A percentile compares a stretch with the other conserved stretches of the same genome.
phyloP scores from a whole-genome alignment of 768 basidiomycete genomes.

The Agrocybe praecox region DNA sequence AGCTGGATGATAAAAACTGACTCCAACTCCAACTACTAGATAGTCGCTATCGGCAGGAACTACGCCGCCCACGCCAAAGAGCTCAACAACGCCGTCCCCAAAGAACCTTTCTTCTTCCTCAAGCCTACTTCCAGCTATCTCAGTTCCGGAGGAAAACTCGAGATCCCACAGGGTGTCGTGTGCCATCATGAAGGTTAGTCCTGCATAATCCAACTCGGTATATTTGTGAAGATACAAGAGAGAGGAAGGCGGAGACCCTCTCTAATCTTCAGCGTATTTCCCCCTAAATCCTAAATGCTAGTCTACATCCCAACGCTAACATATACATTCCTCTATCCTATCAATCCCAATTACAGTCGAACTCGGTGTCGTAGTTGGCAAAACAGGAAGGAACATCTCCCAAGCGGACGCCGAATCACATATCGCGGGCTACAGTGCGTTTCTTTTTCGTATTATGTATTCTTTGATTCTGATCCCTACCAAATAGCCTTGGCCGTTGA shows the following conservation, averaged over 20 bases:
- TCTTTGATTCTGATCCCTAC: background rate
- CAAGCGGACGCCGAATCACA: slow-evolving; percentile 71
- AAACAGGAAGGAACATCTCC: slow-evolving; percentile 80
- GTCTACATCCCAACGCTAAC: background rate
- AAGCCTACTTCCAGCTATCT: slow-evolving; percentile 95
- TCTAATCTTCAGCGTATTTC: background rate
- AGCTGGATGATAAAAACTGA: background rate
- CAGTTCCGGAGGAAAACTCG: slow-evolving; percentile 72
- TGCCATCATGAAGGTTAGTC: slow-evolving; percentile 88
- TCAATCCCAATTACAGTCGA: slow-evolving; percentile 70
- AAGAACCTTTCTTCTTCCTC: slow-evolving; percentile 98
- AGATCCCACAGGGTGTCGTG: slow-evolving; percentile 82
- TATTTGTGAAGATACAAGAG: too few relatives aligned
- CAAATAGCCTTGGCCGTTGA: slow-evolving; percentile 85
- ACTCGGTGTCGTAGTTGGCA: slow-evolving; percentile 95
- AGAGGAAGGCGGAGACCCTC: too few relatives aligned
- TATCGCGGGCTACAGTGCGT: slow-evolving; percentile 90
- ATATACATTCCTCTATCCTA: background rate
- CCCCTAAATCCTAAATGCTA: background rate
- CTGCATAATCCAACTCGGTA: background rate
- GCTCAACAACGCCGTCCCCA: slow-evolving; percentile 84
- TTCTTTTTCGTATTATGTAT: background rate
- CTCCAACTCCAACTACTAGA: slow-evolving; percentile 43
- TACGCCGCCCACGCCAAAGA: slow-evolving; percentile 93
- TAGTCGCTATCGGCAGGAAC: slow-evolving; percentile 95